Evolutionary conservation across 2,329 filamentous ascomycete species (phyloP).

Genomic region (Aspergillus piperis): DNA sequence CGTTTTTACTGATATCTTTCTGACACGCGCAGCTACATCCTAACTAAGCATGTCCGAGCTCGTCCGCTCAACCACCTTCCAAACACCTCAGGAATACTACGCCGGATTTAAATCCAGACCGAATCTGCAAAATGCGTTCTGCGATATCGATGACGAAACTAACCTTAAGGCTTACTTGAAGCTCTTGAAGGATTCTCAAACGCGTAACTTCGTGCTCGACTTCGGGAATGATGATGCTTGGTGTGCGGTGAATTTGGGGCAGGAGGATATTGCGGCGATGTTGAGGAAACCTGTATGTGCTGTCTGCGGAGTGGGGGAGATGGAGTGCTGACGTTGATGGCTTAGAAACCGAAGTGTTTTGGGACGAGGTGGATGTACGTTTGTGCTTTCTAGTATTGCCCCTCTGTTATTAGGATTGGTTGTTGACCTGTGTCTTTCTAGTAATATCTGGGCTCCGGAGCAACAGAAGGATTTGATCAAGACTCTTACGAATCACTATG

Average conservation of each 20-base stretch:
- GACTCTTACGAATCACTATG: constrained; percentile 62
- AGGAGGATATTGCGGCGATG: constrained; percentile 37
- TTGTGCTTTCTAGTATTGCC: not conserved
- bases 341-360: constrained; percentile 49
- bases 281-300: constrained; percentile 36
- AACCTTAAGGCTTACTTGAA: constrained; percentile 34
- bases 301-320: too few species aligned
- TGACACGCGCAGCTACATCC: too few species aligned
- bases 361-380: constrained; percentile 71
- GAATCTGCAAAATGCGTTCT: constrained; percentile 30
- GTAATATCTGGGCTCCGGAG: constrained; percentile 71
- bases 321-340: not conserved
- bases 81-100: constrained; percentile 36
- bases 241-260: constrained; percentile 41
- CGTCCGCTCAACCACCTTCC: constrained; percentile 11
- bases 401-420: too few species aligned
- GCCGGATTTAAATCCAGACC: constrained; percentile 25
- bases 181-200: constrained; percentile 31
- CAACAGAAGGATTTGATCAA: constrained; percentile 59
- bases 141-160: constrained; percentile 40
- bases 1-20: too few species aligned
- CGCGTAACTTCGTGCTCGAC: constrained; percentile 46
- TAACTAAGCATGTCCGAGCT: constrained; percentile 14
- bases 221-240: constrained; percentile 47
- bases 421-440: constrained; percentile 27